Evolutionary conservation across 108 stramenopile genomes (phyloP).

Genomic region (Skeletonema costatum): DNA sequence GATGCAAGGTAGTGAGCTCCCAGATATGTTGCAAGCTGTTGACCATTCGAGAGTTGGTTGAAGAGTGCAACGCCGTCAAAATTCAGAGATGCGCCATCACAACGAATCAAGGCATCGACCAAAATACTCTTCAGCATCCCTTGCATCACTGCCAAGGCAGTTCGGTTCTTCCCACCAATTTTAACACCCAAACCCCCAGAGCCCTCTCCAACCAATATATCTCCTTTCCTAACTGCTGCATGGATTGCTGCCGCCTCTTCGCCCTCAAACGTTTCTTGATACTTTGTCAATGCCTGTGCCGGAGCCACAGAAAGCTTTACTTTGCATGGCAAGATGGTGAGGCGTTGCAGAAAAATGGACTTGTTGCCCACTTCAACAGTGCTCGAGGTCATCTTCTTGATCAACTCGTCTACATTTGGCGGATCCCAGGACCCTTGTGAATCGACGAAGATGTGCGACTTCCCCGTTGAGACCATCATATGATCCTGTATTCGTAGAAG

Average conservation of each 20-base stretch:
- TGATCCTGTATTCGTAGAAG: slow-evolving; percentile 54
- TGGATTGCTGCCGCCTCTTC: slow-evolving; percentile 68
- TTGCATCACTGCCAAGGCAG: slow-evolving; percentile 62
- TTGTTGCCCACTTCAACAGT: slow-evolving; percentile 4
- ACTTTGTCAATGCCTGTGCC: slow-evolving; percentile 58
- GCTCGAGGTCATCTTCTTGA: slow-evolving; percentile 9
- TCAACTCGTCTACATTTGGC: slow-evolving; percentile 11
- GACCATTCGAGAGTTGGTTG: slow-evolving; percentile 63
- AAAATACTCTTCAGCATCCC: slow-evolving; percentile 80
- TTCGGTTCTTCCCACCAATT: slow-evolving; percentile 69
- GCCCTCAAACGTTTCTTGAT: slow-evolving; percentile 69
- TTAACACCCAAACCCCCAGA: slow-evolving; percentile 62
- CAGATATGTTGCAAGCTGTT: slow-evolving; percentile 60
- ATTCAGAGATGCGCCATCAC: slow-evolving; percentile 69
- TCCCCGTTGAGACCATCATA: slow-evolving; percentile 20
- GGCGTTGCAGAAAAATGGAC: slow-evolving; percentile 68
- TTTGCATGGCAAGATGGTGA: slow-evolving; percentile 49
- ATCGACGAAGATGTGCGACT: neutral
- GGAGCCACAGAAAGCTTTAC: slow-evolving; percentile 73
- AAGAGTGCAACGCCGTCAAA: slow-evolving; percentile 64
- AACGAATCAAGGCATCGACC: slow-evolving; percentile 72
- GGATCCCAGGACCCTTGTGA: slow-evolving; percentile 18
- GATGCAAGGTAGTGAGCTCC: slow-evolving; percentile 79
- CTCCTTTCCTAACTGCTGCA: slow-evolving; percentile 82
- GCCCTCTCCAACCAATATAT: slow-evolving; percentile 57